Base-by-base conservation (phyloP, 169 alveolate species). In the Cryptosporidium baileyi region DNA sequence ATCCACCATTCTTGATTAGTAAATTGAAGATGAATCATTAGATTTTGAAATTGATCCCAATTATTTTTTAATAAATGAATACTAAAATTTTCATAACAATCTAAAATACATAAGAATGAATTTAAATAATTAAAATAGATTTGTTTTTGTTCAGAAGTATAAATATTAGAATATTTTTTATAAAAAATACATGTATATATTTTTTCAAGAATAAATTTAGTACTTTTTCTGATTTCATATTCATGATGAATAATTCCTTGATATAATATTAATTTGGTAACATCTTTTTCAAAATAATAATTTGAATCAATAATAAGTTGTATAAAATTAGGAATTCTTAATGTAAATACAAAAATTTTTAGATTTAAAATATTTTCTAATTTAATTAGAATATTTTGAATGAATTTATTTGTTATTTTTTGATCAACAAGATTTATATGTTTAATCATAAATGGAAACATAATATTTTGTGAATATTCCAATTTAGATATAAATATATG, bases 21-120 rank as follows among this genome's bases (percentile, higher is more conserved):
- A 57, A 36, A 26, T 30, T 54, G 74, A 7, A 54, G 17, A n/a
- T 74, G 41, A 36, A 9, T 41, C 61, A 89, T 19, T 45, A 89
- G 52, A 9, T 54, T 30, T 26, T 63, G 26, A 40, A 89, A 74
- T 41, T 81, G 67, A 11, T 57, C 67, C 92, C 92, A 89, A 51
- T 89, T 89, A 15, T 43, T 62, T 61, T 89, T 89, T 36, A 89
- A 28, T 26, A 89, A 36, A 49, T 89, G 92, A 22, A 89, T 81
- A 59, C 89, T 82, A 43, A 81, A 89, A 26, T 89, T 89, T 43
- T 89, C 82, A 74, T 60, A 49, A 34, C 90, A 81, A 52, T 80
- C 81, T 9, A 89, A 32, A 19, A 82, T 67, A 44, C 92, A 89
- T 32, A 60, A 60, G 62, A 63, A 89, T 22, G 63, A 32, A 11